Evolutionary conservation across 1,139 yeast species (phyloP).

Genomic region (Pichia sp.): DNA sequence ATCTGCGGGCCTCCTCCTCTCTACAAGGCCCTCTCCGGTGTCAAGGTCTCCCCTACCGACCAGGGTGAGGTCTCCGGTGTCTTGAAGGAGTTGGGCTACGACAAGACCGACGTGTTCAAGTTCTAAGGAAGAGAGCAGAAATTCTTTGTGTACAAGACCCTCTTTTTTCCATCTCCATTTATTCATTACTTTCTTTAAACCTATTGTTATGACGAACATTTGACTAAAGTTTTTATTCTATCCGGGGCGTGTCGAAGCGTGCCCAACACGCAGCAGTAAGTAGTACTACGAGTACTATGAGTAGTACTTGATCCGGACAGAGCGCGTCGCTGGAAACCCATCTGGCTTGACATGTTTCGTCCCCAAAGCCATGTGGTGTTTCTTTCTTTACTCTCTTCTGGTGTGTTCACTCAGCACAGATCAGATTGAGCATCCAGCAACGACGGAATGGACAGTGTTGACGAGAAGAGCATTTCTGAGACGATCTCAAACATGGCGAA

Average conservation of each 20-base stretch:
- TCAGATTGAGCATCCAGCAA: too few species aligned
- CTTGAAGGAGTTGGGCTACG: constrained; percentile 81
- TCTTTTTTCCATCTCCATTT: not conserved
- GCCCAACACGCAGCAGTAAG: too few species aligned
- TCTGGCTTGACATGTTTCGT: too few species aligned
- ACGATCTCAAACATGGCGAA: constrained; percentile 6
- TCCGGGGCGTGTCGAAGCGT: too few species aligned
- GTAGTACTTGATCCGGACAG: too few species aligned
- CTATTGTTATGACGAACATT: not conserved
- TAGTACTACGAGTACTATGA: too few species aligned
- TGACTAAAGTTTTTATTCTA: too few species aligned
- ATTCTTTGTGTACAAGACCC: not conserved
- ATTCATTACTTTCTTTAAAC: not conserved
- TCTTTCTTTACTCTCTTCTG: too few species aligned
- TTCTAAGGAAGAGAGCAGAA: constrained; percentile 45
- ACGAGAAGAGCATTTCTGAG: constrained; percentile 1
- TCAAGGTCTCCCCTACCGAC: constrained; percentile 78
- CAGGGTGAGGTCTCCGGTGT: constrained; percentile 94
- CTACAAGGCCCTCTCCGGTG: constrained; percentile 81
- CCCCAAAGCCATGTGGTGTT: too few species aligned
- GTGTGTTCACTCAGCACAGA: too few species aligned
- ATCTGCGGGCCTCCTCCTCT: constrained; percentile 92
- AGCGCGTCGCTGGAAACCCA: too few species aligned
- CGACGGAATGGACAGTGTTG: not conserved
- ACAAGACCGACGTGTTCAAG: constrained; percentile 85